These are phyloP conservation scores for Hygrophila difformis DNA, from an alignment of 257 asterid species.

Conservation along the genomic window DNA sequence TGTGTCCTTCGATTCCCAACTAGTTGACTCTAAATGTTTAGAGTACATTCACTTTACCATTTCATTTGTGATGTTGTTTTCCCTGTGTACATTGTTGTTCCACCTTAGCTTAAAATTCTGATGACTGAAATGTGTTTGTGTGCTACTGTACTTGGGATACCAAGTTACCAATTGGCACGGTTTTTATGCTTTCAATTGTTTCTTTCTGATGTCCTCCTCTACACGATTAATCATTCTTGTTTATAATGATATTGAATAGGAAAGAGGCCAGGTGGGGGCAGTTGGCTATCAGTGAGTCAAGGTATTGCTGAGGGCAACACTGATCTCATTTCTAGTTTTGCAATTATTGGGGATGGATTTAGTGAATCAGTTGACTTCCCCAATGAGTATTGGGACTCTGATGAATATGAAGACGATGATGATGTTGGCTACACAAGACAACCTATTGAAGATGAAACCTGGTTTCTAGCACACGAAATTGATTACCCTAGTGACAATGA, in stretches of 20 bases:
- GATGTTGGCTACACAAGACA: constrained; percentile 96
- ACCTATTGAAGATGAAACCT: constrained; percentile 95
- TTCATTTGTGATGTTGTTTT: background rate
- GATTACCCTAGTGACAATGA: too few species aligned
- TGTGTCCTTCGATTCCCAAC: too few species aligned
- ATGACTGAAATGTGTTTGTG: too few species aligned
- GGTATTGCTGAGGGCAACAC: constrained; percentile 93
- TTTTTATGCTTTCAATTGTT: too few species aligned
- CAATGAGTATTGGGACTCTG: constrained; percentile 95
- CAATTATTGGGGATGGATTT: constrained; percentile 86
- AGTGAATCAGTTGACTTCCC: constrained; percentile 84
- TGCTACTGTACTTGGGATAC: too few species aligned
- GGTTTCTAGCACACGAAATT: constrained; percentile 61
- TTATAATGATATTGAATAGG: constrained; percentile 36
- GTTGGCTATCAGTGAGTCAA: constrained; percentile 93
- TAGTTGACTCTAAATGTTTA: too few species aligned
- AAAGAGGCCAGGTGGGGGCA: constrained; percentile 63
- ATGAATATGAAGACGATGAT: constrained; percentile 92
- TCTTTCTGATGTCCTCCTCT: background rate
- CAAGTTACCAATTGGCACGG: too few species aligned
- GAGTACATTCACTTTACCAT: too few species aligned
- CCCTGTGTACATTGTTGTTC: background rate
- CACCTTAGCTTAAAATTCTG: too few species aligned
- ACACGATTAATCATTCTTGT: constrained; percentile 8
- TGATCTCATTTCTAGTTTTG: constrained; percentile 94